Evolutionary conservation across 78 protist species (phyloP).

Genomic region (Diacronema lutheri): DNA sequence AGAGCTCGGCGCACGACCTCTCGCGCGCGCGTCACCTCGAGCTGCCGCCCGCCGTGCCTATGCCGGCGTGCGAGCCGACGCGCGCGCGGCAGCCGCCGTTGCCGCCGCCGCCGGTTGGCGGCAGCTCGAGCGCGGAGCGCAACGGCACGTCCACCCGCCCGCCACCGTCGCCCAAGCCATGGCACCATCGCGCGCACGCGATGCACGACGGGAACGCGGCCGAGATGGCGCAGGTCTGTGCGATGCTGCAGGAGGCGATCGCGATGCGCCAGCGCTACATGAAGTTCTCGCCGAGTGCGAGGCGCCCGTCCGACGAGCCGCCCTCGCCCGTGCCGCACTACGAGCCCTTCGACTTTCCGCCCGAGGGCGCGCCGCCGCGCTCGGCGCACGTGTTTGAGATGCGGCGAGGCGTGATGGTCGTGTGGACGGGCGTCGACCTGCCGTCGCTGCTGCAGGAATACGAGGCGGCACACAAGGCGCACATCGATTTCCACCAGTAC

Average conservation of each 20-base stretch:
- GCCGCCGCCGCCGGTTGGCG: too few relatives aligned
- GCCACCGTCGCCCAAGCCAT: too few relatives aligned
- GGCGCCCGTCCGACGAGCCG: neutral
- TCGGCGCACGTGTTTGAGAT: neutral
- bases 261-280: neutral
- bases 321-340: neutral
- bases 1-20: too few relatives aligned
- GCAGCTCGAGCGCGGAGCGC: too few relatives aligned
- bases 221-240: neutral
- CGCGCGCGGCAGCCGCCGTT: too few relatives aligned
- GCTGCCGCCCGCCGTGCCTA: too few relatives aligned
- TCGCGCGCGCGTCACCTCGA: too few relatives aligned
- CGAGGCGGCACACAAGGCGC: neutral
- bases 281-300: too few relatives aligned
- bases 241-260: neutral
- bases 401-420: neutral
- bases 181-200: too few relatives aligned
- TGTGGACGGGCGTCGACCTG: neutral
- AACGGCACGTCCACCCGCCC: too few relatives aligned
- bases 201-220: neutral
- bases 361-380: neutral
- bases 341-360: neutral
- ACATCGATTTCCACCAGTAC: neutral
- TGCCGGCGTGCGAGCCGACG: too few relatives aligned
- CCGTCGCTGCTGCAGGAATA: neutral